phyloP scores from a whole-genome alignment of 2,329 filamentous ascomycete genomes.

The Xylaria sp. region DNA sequence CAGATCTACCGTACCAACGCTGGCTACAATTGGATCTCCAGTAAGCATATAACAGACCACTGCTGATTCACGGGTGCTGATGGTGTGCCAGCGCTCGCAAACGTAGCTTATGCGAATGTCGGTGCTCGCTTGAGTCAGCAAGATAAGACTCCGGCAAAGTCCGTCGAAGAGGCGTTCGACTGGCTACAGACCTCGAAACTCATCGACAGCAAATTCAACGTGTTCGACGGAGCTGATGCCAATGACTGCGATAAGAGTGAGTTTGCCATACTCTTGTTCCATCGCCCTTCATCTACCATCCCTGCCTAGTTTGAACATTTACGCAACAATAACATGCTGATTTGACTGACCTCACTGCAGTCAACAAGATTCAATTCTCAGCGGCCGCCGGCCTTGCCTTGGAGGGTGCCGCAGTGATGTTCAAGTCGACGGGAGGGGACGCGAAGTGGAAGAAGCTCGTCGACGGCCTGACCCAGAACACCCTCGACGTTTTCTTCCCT shows the following conservation, averaged over 20 bases:
- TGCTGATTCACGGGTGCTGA: not conserved
- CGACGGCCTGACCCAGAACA: slow-evolving; percentile 51
- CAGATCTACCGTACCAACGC: slow-evolving; percentile 64
- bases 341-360: not conserved
- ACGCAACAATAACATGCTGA: not conserved
- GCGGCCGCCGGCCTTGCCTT: slow-evolving; percentile 55
- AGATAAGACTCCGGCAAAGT: slow-evolving; percentile 64
- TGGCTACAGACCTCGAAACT: slow-evolving; percentile 51
- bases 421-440: slow-evolving; percentile 46
- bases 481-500: slow-evolving; percentile 55
- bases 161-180: slow-evolving; percentile 62
- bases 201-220: slow-evolving; percentile 48
- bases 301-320: no score
- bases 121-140: slow-evolving; percentile 64
- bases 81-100: slow-evolving; percentile 43
- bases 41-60: slow-evolving; percentile 25
- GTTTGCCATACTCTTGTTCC: not conserved
- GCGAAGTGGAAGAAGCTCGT: slow-evolving; percentile 54
- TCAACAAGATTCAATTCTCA: slow-evolving; percentile 55
- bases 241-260: slow-evolving; percentile 46
- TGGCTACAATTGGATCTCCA: slow-evolving; percentile 55
- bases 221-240: slow-evolving; percentile 53
- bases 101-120: slow-evolving; percentile 52
- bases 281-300: not conserved
- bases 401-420: slow-evolving; percentile 47